These are phyloP conservation scores for Plasmodium cynomolgi DNA, from an alignment of 169 alveolate species.

Conservation along the genomic window DNA sequence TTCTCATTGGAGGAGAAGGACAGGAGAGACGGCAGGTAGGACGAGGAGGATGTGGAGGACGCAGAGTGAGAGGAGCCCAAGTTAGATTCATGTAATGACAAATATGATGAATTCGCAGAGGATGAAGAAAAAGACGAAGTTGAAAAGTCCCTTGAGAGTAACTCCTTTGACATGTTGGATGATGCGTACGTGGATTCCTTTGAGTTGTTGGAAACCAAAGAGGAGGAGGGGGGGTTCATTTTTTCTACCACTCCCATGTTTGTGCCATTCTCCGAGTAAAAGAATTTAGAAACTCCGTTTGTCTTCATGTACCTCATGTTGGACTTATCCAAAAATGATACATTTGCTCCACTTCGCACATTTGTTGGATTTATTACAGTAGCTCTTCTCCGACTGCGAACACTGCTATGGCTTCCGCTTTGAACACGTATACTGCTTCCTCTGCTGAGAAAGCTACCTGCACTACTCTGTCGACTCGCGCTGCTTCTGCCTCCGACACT, in stretches of 20 bases:
- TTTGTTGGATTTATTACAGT: neutral
- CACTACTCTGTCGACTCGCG: neutral
- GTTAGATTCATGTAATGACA: neutral
- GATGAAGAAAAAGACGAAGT: neutral
- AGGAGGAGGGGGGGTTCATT: neutral
- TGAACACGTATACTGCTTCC: neutral
- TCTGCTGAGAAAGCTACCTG: neutral
- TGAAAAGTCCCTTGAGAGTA: neutral
- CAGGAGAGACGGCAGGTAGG: slow-evolving; percentile 13
- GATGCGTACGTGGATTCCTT: neutral
- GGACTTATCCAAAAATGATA: neutral
- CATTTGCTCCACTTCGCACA: neutral
- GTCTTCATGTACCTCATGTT: neutral
- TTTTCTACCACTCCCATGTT: neutral
- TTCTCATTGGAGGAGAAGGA: slow-evolving; percentile 9
- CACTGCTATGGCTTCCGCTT: neutral
- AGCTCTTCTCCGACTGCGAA: neutral
- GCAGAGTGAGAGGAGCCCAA: neutral
- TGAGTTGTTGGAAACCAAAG: neutral
- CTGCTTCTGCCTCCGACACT: neutral
- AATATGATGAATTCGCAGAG: neutral
- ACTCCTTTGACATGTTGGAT: neutral
- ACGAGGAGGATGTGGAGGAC: neutral
- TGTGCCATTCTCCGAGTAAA: neutral
- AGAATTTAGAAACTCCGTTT: neutral